These are phyloP conservation scores for Penicillium decumbens DNA, from an alignment of 2,329 filamentous ascomycete species.

Conservation along the genomic window DNA sequence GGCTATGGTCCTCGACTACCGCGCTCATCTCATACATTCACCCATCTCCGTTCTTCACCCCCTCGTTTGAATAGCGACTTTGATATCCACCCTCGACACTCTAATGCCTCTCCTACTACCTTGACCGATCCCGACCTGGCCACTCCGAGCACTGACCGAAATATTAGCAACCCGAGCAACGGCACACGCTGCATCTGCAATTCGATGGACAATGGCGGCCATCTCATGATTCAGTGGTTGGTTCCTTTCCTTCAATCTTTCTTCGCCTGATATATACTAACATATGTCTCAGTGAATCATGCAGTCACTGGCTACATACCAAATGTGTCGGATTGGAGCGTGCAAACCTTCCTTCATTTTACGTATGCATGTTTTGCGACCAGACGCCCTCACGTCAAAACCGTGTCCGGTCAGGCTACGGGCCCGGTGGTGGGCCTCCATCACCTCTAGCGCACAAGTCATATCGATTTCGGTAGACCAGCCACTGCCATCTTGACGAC, in stretches of 20 bases:
- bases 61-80: constrained; percentile 36
- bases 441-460: constrained; percentile 44
- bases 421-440: constrained; percentile 31
- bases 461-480: constrained; percentile 32
- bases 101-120: constrained; percentile 48
- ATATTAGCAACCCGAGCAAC: constrained; percentile 46
- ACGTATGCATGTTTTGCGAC: constrained; percentile 51
- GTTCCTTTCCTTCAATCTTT: constrained; percentile 8
- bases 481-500: constrained; percentile 11
- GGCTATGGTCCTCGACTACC: constrained; percentile 29
- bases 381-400: constrained; percentile 41
- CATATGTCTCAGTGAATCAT: constrained; percentile 48
- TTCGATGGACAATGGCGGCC: constrained; percentile 50
- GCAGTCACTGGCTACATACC: constrained; percentile 59
- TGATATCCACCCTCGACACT: constrained; percentile 37
- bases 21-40: constrained; percentile 31
- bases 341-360: constrained; percentile 45
- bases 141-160: constrained; percentile 52
- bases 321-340: constrained; percentile 54
- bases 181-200: constrained; percentile 58
- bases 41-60: constrained; percentile 43
- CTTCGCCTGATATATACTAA: constrained; percentile 4
- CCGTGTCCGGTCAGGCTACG: constrained; percentile 33
- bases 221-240: constrained; percentile 58
- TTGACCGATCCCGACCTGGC: constrained; percentile 48